Percentiles rank a stretch among this genome's conserved stretches.
These are phyloP conservation scores for Zopfia rhizophila DNA, from an alignment of 2,329 filamentous ascomycete species.

Conservation along the genomic window DNA sequence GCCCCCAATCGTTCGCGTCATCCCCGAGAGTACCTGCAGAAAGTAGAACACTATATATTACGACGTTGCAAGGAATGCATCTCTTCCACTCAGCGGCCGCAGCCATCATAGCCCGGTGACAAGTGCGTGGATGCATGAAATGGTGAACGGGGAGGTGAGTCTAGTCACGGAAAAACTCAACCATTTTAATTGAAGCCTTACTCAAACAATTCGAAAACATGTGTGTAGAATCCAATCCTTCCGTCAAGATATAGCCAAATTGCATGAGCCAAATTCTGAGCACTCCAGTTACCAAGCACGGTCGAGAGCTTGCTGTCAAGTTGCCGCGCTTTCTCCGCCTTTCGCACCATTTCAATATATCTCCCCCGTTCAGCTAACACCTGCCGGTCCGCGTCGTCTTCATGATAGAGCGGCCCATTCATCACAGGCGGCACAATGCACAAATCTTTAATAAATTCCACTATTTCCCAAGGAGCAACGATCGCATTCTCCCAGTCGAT, in stretches of 20 bases:
- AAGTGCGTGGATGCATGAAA: too few species aligned
- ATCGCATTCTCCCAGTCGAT: constrained; percentile 10
- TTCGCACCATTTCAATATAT: constrained; percentile 12
- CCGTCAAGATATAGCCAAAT: constrained; percentile 14
- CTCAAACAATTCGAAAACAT: constrained; percentile 12
- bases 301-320: constrained; percentile 10
- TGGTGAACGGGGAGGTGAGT: too few species aligned
- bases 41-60: too few species aligned
- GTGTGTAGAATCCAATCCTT: constrained; percentile 11
- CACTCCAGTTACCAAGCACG: constrained; percentile 3
- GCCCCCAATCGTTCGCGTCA: too few species aligned
- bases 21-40: too few species aligned
- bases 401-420: constrained; percentile 4
- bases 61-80: too few species aligned
- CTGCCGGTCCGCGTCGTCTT: constrained; percentile 10
- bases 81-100: too few species aligned
- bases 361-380: constrained; percentile 10
- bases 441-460: constrained; percentile 19
- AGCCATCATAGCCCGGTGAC: too few species aligned
- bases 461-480: constrained; percentile 14
- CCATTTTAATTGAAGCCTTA: too few species aligned
- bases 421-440: constrained; percentile 12
- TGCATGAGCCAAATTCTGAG: constrained; percentile 11
- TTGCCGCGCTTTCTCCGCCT: constrained; percentile 7
- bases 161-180: too few species aligned